These are phyloP conservation scores for Penicillium decumbens DNA, from an alignment of 2,329 filamentous ascomycete genomes.

Conservation along the genomic window DNA sequence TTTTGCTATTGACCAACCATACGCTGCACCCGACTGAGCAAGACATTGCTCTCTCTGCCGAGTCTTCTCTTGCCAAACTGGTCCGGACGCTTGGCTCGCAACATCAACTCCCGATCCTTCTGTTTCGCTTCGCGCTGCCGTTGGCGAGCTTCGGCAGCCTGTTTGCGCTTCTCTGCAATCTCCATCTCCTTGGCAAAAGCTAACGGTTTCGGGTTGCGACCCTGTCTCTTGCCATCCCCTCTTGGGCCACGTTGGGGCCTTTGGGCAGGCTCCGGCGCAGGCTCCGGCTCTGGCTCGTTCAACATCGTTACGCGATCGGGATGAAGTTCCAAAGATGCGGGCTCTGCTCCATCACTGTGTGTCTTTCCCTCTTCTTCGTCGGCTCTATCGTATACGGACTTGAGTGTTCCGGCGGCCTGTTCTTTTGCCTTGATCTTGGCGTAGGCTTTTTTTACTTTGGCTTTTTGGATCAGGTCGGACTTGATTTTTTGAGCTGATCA, in stretches of 20 bases:
- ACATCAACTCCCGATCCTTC: conserved; percentile 64
- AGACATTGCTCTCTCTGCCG: conserved; percentile 70
- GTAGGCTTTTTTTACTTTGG: conserved; percentile 89
- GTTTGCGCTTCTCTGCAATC: conserved; percentile 58
- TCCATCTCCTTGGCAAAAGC: conserved; percentile 64
- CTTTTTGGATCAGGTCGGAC: conserved; percentile 79
- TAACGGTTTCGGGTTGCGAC: conserved; percentile 39
- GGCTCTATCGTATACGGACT: conserved; percentile 32
- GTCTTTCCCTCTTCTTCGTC: conserved; percentile 27
- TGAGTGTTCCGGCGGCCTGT: conserved; percentile 33
- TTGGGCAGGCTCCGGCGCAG: conserved; percentile 18
- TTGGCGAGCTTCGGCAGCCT: conserved; percentile 60
- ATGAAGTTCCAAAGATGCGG: conserved; percentile 52
- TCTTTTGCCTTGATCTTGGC: conserved; percentile 73
- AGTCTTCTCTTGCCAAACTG: conserved; percentile 71
- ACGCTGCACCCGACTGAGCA: conserved; percentile 73
- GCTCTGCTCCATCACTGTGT: conserved; percentile 22
- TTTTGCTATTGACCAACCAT: conserved; percentile 52
- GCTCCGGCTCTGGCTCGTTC: conserved; percentile 39
- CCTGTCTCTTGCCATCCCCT: conserved; percentile 26
- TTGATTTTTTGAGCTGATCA: conserved; percentile 78
- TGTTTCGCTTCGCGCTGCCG: conserved; percentile 64
- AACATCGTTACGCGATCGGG: conserved; percentile 59
- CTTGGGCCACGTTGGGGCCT: conserved; percentile 20
- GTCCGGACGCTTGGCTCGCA: conserved; percentile 57